Evolutionary conservation across 2,329 filamentous ascomycete species (phyloP), one percentile per base, ranked within the genome.

Genomic region (Aspergillus sp.): DNA sequence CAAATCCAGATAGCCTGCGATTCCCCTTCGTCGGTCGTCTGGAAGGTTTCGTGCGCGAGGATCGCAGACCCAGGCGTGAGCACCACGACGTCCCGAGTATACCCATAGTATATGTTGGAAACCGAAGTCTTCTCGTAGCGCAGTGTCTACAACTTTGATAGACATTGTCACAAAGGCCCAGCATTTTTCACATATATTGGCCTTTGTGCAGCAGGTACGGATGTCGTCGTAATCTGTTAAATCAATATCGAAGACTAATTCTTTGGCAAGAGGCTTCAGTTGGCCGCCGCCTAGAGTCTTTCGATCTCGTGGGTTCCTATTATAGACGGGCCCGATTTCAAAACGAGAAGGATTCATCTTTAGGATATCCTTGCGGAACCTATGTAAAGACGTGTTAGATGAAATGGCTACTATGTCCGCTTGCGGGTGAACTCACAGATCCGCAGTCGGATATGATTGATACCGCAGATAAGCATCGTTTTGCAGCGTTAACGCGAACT

Each of bases 121-220:
- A 45, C 93, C 95, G 77, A 99, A 97, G 74, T 99, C 95, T 18
- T 98, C 91, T 52, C 92, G 84, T 65, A 99, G 76, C 0, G 93
- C 92, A 12, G 85, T 82, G 72, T 98, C 93, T 12, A 98, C 82
- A 15, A 97, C 91, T 71, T 96, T 95, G 72, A 99, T 93, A 7
- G 95, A 90, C 92, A 99, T 98, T 22, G 91, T 96, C 66, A 96
- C 96, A 74, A 98, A 99, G 49, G 89, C 83, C 95, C 95, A 99
- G 78, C 95, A 99, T 72, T 93, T 95, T 64, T 81, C 83, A 74
- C 95, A 99, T 63, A 99, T 98, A 66, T 90, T 96, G 8, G 93
- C 91, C 72, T 93, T 93, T 68, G 88, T 87, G 73, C 95, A 99
- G 77, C 95, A 99, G 26, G 93, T 97, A 65, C 95, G 88, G 63